Evolutionary conservation across 441 rosid species (phyloP), one percentile per base, ranked within the genome.

Genomic region (Mallotus repandus): DNA sequence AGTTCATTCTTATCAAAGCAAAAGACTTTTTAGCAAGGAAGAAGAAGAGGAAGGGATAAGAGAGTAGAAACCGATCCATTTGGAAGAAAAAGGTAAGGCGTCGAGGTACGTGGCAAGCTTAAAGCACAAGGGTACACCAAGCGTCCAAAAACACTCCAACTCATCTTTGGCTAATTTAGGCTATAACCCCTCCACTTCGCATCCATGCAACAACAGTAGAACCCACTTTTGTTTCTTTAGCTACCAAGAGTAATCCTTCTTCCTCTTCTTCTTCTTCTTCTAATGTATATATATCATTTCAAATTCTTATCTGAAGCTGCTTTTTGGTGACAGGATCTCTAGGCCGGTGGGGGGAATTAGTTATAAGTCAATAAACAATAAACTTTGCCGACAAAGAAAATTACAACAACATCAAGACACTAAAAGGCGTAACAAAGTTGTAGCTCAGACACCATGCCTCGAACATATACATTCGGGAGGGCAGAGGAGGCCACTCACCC

Each of bases 401-500:
- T 2, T 8, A 9, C 3, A 38, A n/a, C 9, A 14, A 64, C 8
- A 13, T 43, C 2, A 5, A 18, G 18, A 29, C 7, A 43, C 10
- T 0, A 38, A 13, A 16, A 50, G 43, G 3, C 13, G 56, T 6
- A 16, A 5, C 2, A 8, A 4, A 16, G 4, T 22, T 14, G 2
- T 19, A 19, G 7, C 9, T 14, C 9, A 56, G 56, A 35, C 53
- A 79, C 57, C 74, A 84, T 79, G 85, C 88, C 91, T 70, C 83
- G 94, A 57, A 81, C 86, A 72, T 92, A 92, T 64, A 89, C 83
- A 73, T 75, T 89, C 61, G 90, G 96, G 67, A 81, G 91, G 75
- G 81, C 88, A 50, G 91, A 89, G n/a, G 97, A 92, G 71, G 96
- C 89, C 69, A 82, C 90, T 65, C 91, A 88, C 61, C 97, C 92